Evolutionary conservation across 2,329 filamentous ascomycete species (phyloP).

Genomic region (Rachicladosporium sp.): DNA sequence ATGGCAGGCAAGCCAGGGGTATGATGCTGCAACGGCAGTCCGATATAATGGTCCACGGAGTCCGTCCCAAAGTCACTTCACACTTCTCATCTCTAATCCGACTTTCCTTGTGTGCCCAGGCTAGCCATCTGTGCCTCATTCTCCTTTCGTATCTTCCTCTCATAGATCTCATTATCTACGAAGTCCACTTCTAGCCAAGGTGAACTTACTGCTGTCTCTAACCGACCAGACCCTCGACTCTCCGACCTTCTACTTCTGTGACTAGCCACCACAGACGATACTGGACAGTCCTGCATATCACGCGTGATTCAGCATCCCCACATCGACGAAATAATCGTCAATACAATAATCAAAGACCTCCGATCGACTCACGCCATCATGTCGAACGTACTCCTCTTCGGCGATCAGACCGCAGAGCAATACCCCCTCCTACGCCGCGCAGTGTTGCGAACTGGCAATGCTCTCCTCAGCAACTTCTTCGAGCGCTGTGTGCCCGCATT

Average conservation of each 20-base stretch:
- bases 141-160: constrained; percentile 11
- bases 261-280: constrained; percentile 22
- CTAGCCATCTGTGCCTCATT: constrained; percentile 23
- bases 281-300: too few relatives aligned
- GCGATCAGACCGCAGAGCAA: constrained; percentile 59
- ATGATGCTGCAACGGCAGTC: constrained; percentile 4
- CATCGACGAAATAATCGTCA: constrained; percentile 2
- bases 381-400: constrained; percentile 49
- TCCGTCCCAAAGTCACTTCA: constrained; percentile 1
- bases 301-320: not conserved
- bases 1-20: too few relatives aligned
- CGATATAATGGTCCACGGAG: constrained; percentile 5
- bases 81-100: constrained; percentile 2
- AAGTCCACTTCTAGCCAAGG: constrained; percentile 6
- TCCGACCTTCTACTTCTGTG: constrained; percentile 13
- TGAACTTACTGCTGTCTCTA: constrained; percentile 3
- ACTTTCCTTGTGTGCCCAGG: constrained; percentile 11
- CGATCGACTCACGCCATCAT: constrained; percentile 14
- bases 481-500: constrained; percentile 46
- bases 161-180: not conserved
- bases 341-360: constrained; percentile 1
- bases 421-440: constrained; percentile 46
- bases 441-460: constrained; percentile 38
- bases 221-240: not conserved
- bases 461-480: constrained; percentile 51